Evolutionary conservation across 2,329 filamentous ascomycete genomes (phyloP).

Genomic region (Coniosporium tulheliwenetii): DNA sequence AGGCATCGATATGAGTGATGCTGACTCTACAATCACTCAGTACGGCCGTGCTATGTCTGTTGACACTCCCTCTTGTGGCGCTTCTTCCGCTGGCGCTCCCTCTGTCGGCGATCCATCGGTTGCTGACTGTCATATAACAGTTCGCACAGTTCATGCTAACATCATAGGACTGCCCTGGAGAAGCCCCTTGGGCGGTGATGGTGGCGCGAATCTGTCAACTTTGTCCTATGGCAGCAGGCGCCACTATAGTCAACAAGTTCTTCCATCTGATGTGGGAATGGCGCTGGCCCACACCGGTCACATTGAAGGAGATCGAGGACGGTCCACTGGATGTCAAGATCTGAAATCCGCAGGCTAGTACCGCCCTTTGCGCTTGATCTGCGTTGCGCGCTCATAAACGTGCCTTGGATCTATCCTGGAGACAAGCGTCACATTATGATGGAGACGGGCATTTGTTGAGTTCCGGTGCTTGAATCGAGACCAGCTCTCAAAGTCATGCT

Average conservation of each 20-base stretch:
- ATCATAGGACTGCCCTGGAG: constrained; percentile 93
- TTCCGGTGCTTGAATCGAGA: too few species aligned
- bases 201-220: constrained; percentile 91
- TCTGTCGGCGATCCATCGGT: too few species aligned
- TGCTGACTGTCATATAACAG: constrained; percentile 13
- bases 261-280: constrained; percentile 83
- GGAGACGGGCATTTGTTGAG: too few species aligned
- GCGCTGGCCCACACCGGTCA: constrained; percentile 87
- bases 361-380: neutral
- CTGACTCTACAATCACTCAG: too few species aligned
- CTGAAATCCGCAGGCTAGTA: constrained; percentile 76
- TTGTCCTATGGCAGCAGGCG: constrained; percentile 81
- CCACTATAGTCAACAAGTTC: constrained; percentile 83
- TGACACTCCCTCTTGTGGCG: too few species aligned
- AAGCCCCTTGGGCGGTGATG: constrained; percentile 96
- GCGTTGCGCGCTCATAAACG: constrained; percentile 6
- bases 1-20: too few species aligned
- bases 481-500: too few species aligned
- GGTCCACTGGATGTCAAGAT: constrained; percentile 66
- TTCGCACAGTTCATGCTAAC: constrained; percentile 84
- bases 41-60: too few species aligned
- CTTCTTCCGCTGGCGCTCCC: too few species aligned
- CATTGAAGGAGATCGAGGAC: constrained; percentile 76
- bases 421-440: constrained; percentile 86
- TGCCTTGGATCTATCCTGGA: constrained; percentile 50